A percentile compares a stretch with the other conserved stretches of the same genome.
Conservation (phyloP, 2,329 filamentous ascomycete species). For the Aspergillus luchuensis region DNA sequence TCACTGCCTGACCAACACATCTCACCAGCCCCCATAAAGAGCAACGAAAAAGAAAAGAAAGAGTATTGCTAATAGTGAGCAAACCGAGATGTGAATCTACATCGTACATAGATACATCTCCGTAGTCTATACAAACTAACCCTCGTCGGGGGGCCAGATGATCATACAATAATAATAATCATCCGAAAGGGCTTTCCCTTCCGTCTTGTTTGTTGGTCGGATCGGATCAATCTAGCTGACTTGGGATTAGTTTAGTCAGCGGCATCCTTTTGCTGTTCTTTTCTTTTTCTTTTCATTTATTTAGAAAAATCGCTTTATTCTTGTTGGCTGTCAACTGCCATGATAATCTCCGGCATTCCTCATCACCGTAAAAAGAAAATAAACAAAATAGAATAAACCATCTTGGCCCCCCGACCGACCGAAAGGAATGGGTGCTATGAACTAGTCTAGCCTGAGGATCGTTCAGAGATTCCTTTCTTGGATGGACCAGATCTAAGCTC, state of each 20-base stretch:
- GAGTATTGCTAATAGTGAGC: background rate
- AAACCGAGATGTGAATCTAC: background rate
- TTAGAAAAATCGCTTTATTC: background rate
- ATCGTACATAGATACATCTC: background rate
- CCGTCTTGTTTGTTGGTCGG: no score
- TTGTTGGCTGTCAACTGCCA: constrained; percentile 22
- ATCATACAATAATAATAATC: no score
- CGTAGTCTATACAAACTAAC: background rate
- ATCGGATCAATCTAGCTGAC: background rate
- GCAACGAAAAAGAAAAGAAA: background rate
- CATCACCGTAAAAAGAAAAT: constrained; percentile 2
- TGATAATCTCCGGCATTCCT: constrained; percentile 30
- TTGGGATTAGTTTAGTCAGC: constrained; percentile 9
- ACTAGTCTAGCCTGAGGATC: constrained; percentile 12
- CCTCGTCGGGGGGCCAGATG: no score
- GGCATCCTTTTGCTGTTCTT: constrained; percentile 12
- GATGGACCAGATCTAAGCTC: constrained; percentile 16
- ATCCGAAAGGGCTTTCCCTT: no score
- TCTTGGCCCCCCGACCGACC: constrained; percentile 20
- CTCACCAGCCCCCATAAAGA: background rate
- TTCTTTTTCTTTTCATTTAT: constrained; percentile 3
- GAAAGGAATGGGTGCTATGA: constrained; percentile 13
- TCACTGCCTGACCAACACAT: background rate
- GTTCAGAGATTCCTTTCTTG: constrained; percentile 26
- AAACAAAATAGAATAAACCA: constrained; percentile 13